These are phyloP conservation scores for barley (Hordeum vulgare) DNA, from an alignment of 176 grass and related monocot species.

Conservation along the genomic window DNA sequence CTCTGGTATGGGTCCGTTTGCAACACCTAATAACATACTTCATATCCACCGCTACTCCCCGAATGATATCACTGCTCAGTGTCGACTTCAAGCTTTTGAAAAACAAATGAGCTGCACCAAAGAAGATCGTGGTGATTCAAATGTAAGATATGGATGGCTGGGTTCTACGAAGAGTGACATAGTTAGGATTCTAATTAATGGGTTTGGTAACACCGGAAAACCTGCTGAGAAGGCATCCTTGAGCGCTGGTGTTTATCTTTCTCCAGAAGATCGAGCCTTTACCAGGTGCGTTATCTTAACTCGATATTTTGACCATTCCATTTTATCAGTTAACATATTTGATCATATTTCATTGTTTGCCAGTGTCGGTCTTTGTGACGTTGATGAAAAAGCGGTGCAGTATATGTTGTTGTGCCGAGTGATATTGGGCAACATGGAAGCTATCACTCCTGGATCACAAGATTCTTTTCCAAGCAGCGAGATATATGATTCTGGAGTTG, in stretches of 20 bases:
- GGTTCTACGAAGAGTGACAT: conserved; percentile 70
- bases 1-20: conserved; percentile 72
- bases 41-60: conserved; percentile 61
- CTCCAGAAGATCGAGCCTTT: conserved; percentile 66
- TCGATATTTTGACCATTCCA: not conserved
- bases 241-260: conserved; percentile 52
- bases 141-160: conserved; percentile 68
- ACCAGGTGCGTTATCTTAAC: conserved; percentile 43
- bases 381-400: conserved; percentile 88
- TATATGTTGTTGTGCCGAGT: conserved; percentile 76
- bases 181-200: conserved; percentile 68
- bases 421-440: conserved; percentile 62
- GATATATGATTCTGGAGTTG: conserved; percentile 47
- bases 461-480: conserved; percentile 49
- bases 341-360: conserved; percentile 10
- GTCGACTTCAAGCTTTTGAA: conserved; percentile 69
- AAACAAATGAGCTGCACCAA: conserved; percentile 51
- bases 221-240: conserved; percentile 37
- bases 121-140: conserved; percentile 51
- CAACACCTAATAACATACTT: conserved; percentile 44
- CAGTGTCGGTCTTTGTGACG: conserved; percentile 83
- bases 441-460: conserved; percentile 42
- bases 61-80: conserved; percentile 52
- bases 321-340: conserved; percentile 7
- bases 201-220: conserved; percentile 47